Base-by-base conservation (phyloP, 495 filamentous ascomycete species). In the Aspergillus carlsbadensis region DNA sequence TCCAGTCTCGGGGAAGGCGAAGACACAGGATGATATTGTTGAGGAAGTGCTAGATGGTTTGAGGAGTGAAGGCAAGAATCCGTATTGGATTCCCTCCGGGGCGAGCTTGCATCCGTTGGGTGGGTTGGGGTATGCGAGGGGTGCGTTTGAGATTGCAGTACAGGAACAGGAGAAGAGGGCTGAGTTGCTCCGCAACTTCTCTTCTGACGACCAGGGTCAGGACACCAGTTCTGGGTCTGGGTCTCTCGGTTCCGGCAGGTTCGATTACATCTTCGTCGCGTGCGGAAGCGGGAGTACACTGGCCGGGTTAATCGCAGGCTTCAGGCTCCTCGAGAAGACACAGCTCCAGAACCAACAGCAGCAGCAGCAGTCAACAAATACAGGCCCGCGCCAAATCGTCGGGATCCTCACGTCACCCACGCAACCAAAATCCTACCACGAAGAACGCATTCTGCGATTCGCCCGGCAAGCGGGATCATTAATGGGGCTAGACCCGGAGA, bases 71-170 rank as follows among this genome's bases (percentile, higher is more conserved):
- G 67, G 68, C 5, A 33, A 48, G 0, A 56, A 65, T 0, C 66
- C 69, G 1, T 75, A 75, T 46, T 73, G 69, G 69, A 75, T 75
- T 24, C 69, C 73, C 17, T 68, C 68, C 2, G 71, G 72, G 0
- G 73, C 73, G n/a, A 75, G 72, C 57, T 48, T 71, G 14, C 72
- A 77, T 61, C 64, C 71, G 18, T 54, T 74, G 0, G 73, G 73
- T 21, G 72, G 72, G 14, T 15, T 75, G 40, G 73, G 73, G 22
- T 77, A 75, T 56, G 72, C 68, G 35, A 58, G 72, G 5, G 69
- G 62, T 18, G 71, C 72, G 11, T 66, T 75, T 39, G 73, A 77
- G 58, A 72, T 77, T 34, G 64, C 47, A 15, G 58, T 15, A 26
- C 73, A 77, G 18, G 58, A 17, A 26, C 73, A 77, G 56, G 73